Conservation (phyloP, 352 stramenopile species). For the Globisporangium cystogenes region DNA sequence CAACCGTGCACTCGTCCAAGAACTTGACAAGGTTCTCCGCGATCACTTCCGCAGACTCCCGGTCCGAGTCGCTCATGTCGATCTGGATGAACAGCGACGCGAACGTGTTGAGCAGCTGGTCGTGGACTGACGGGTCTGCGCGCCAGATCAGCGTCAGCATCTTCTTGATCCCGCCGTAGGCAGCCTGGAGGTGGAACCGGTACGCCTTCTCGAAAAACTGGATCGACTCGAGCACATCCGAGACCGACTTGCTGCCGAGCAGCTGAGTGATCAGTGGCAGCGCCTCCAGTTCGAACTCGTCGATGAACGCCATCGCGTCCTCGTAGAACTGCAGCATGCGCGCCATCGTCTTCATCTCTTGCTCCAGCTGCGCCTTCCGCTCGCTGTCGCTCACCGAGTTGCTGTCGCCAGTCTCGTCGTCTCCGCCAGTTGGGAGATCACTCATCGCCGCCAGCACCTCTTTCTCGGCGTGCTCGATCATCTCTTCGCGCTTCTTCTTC, state of each 20-base stretch:
- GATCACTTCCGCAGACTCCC: conserved; percentile 33
- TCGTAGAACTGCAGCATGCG: conserved; percentile 88
- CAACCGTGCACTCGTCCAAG: conserved; percentile 68
- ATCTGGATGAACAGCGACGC: conserved; percentile 59
- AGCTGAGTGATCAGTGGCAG: conserved; percentile 77
- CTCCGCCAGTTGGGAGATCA: conserved; percentile 16
- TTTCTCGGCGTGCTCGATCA: conserved; percentile 80
- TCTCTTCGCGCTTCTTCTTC: conserved; percentile 56
- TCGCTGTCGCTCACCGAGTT: conserved; percentile 20
- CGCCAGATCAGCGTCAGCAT: conserved; percentile 91
- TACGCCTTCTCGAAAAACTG: conserved; percentile 92
- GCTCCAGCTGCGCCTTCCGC: conserved; percentile 43
- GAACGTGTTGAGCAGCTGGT: conserved; percentile 88
- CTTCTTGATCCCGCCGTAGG: conserved; percentile 88
- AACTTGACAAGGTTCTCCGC: conserved; percentile 72
- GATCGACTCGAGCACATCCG: conserved; percentile 92
- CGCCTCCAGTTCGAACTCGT: conserved; percentile 82
- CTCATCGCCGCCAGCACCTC: conserved; percentile 57
- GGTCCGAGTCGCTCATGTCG: conserved; percentile 32
- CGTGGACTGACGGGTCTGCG: conserved; percentile 82
- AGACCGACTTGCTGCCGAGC: conserved; percentile 88
- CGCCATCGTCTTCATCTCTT: conserved; percentile 72
- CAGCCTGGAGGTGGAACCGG: conserved; percentile 87
- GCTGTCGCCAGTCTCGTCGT: conserved; percentile 3
- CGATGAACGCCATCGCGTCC: conserved; percentile 91